A percentile compares a stretch with the other conserved stretches of the same genome.
phyloP scores from a whole-genome alignment of 2,329 filamentous ascomycete species.

The Pseudopyricularia cyperi region DNA sequence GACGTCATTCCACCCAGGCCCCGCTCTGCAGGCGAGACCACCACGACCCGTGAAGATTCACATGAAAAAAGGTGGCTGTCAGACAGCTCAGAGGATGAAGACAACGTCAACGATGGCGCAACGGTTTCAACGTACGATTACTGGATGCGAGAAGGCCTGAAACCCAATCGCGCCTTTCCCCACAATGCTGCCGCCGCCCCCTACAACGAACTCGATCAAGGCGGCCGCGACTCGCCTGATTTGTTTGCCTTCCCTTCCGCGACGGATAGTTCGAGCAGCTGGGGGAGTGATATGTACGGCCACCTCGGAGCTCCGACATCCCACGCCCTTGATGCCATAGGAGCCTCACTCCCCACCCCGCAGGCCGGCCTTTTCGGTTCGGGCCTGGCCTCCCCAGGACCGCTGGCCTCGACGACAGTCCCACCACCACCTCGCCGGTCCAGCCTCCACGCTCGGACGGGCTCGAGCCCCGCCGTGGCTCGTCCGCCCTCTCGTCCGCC shows the following conservation, averaged over 20 bases:
- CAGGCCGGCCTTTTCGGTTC: conserved; percentile 22
- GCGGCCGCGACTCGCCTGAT: conserved; percentile 30
- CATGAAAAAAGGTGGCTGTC: conserved; percentile 29
- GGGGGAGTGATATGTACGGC: conserved; percentile 37
- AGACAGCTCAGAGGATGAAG: conserved; percentile 20
- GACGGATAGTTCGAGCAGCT: conserved; percentile 19
- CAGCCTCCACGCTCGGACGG: conserved; percentile 36
- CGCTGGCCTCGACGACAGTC: conserved; percentile 13
- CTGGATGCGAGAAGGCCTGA: conserved; percentile 42
- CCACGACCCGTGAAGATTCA: conserved; percentile 19
- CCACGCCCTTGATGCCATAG: conserved; percentile 27
- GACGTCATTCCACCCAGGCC: conserved; percentile 25
- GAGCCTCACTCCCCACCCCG: conserved; percentile 30
- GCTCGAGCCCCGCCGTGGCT: conserved; percentile 13
- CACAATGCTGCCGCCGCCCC: background rate
- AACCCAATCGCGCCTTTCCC: conserved; percentile 18
- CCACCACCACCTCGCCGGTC: conserved; percentile 39
- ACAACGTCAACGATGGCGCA: background rate
- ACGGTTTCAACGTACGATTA: conserved; percentile 39
- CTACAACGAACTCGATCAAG: background rate
- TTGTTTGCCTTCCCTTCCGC: conserved; percentile 38
- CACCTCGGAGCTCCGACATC: conserved; percentile 19
- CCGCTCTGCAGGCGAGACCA: conserved; percentile 33
- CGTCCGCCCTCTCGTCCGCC: conserved; percentile 11
- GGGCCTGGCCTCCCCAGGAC: conserved; percentile 15